phyloP scores from a whole-genome alignment of 257 asterid species.

The Henckelia pumila region DNA sequence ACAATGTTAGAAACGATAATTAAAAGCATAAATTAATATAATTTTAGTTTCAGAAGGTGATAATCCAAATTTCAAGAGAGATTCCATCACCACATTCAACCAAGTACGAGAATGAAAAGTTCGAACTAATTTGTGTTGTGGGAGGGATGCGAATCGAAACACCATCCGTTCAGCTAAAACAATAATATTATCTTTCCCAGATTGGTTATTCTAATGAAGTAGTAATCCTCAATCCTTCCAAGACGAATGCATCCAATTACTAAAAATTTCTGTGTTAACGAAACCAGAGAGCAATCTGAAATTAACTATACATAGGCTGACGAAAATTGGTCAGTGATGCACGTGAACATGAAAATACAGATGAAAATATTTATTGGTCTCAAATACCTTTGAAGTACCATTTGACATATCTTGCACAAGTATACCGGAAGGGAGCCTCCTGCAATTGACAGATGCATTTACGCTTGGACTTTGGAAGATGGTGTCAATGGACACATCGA shows the following conservation, averaged over 20 bases:
- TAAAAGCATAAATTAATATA: neutral
- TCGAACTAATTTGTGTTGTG: neutral
- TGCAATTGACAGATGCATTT: constrained; percentile 36
- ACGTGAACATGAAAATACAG: constrained; percentile 4
- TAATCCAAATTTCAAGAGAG: neutral
- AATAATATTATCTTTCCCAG: constrained; percentile 15
- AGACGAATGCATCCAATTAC: constrained; percentile 19
- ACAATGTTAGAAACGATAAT: neutral
- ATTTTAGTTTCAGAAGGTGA: too few relatives aligned
- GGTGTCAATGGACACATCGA: constrained; percentile 69
- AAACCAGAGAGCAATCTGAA: constrained; percentile 9
- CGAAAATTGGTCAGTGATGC: neutral
- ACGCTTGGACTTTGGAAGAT: constrained; percentile 38
- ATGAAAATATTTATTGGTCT: neutral
- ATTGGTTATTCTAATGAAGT: constrained; percentile 8
- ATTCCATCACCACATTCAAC: neutral
- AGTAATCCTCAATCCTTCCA: neutral
- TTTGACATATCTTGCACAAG: constrained; percentile 63
- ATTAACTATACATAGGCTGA: neutral
- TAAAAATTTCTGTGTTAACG: constrained; percentile 26
- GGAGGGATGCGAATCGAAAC: constrained; percentile 18
- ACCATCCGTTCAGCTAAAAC: constrained; percentile 4
- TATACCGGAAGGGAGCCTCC: constrained; percentile 93
- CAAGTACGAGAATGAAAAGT: neutral
- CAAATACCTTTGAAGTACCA: constrained; percentile 70